A percentile compares a stretch with the other conserved stretches of the same genome.
Evolutionary conservation across 108 stramenopile species (phyloP).

Genomic region (Cyclotella sp.): DNA sequence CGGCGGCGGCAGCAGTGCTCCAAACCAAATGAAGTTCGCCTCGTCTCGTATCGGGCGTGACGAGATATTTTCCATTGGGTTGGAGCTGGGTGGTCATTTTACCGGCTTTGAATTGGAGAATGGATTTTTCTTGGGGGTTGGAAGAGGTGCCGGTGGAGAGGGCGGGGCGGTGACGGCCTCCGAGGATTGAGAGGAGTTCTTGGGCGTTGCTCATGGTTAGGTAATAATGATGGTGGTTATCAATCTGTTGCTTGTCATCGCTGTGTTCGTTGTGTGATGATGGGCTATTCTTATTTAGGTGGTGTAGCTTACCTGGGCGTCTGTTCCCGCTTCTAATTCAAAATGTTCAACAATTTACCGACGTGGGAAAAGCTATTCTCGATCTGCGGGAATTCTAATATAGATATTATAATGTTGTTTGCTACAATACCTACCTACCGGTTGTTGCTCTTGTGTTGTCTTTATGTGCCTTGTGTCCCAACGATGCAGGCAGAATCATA

Average conservation of each 20-base stretch:
- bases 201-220: conserved; percentile 54
- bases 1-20: conserved; percentile 10
- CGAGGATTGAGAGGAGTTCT: conserved; percentile 49
- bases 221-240: too few species aligned
- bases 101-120: conserved; percentile 78
- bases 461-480: too few species aligned
- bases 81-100: conserved; percentile 64
- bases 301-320: too few species aligned
- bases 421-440: too few species aligned
- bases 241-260: neutral
- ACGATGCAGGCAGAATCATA: too few species aligned
- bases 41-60: conserved; percentile 70
- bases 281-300: too few species aligned
- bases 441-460: too few species aligned
- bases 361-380: too few species aligned
- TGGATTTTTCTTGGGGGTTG: conserved; percentile 30
- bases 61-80: conserved; percentile 66
- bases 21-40: conserved; percentile 71
- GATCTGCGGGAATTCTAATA: too few species aligned
- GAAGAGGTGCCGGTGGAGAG: conserved; percentile 20
- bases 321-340: too few species aligned
- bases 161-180: conserved; percentile 18
- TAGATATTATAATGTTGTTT: too few species aligned
- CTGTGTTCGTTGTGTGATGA: neutral
- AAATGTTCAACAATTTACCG: too few species aligned